phyloP scores from a whole-genome alignment of 1,139 yeast genomes.

The Yamadazyma friedrichii region DNA sequence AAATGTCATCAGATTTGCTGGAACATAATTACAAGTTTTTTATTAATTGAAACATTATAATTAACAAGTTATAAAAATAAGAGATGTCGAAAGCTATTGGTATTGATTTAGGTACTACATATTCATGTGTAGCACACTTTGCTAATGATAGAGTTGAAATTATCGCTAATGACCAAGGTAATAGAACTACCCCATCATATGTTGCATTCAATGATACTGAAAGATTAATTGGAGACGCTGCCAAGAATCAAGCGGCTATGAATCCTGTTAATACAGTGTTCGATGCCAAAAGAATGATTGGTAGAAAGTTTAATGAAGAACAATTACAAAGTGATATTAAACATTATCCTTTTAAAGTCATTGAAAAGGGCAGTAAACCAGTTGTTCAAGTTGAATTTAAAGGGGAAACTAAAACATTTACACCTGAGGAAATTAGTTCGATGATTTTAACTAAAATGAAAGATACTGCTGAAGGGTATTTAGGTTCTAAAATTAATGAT shows the following conservation, averaged over 20 bases:
- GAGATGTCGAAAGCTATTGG: slow-evolving; percentile 71
- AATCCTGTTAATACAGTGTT: slow-evolving; percentile 65
- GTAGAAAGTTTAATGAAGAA: slow-evolving; percentile 58
- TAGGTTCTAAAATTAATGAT: slow-evolving; percentile 59
- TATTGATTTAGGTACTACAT: slow-evolving; percentile 80
- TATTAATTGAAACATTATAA: too few species aligned
- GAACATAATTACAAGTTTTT: not conserved
- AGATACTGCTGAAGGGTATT: slow-evolving; percentile 61
- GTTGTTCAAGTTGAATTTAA: slow-evolving; percentile 59
- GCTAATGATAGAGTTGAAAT: slow-evolving; percentile 68
- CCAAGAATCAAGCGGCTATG: slow-evolving; percentile 71
- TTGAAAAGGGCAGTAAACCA: slow-evolving; percentile 59
- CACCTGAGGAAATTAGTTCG: slow-evolving; percentile 67
- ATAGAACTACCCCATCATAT: slow-evolving; percentile 68
- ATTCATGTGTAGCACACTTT: slow-evolving; percentile 76
- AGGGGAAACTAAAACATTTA: slow-evolving; percentile 62
- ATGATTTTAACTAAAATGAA: slow-evolving; percentile 65
- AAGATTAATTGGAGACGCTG: slow-evolving; percentile 69
- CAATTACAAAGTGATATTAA: slow-evolving; percentile 57
- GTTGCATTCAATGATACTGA: slow-evolving; percentile 69
- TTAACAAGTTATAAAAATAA: not conserved
- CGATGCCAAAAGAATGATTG: slow-evolving; percentile 69
- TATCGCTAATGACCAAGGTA: slow-evolving; percentile 70
- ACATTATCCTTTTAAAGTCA: slow-evolving; percentile 63
- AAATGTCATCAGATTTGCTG: not conserved